Percentiles rank a stretch among this genome's conserved stretches.
phyloP scores from a whole-genome alignment of 139 green algal genomes.

The Chlamydomonas sphaeroides region DNA sequence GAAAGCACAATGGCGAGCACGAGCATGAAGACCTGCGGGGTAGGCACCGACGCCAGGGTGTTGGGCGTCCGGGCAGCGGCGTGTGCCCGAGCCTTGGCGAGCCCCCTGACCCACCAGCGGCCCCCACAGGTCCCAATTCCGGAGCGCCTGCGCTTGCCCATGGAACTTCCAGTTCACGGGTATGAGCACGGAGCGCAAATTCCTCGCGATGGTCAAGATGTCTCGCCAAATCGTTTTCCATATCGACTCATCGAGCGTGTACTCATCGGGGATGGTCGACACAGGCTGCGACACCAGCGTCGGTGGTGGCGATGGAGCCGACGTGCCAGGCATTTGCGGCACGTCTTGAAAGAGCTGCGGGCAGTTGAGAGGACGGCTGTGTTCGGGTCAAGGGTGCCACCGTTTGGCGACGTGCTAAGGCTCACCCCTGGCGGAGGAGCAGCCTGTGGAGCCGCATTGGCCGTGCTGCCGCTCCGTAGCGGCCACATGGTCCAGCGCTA shows the following conservation, averaged over 20 bases:
- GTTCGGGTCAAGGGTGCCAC: too few species aligned
- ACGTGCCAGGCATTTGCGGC: slow-evolving; percentile 18
- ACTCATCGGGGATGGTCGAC: slow-evolving; percentile 60
- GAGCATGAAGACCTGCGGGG: slow-evolving; percentile 84
- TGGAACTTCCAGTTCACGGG: slow-evolving; percentile 80
- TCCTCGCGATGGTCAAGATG: slow-evolving; percentile 86
- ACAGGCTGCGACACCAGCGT: neutral
- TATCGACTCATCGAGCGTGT: slow-evolving; percentile 94
- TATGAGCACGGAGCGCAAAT: slow-evolving; percentile 87
- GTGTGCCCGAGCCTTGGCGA: too few species aligned
- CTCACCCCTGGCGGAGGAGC: slow-evolving; percentile 21
- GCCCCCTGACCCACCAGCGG: slow-evolving; percentile 87
- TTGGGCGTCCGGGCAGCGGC: too few species aligned
- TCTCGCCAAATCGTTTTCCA: slow-evolving; percentile 91
- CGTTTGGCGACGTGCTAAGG: too few species aligned
- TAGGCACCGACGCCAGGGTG: too few species aligned
- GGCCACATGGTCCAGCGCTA: slow-evolving; percentile 32
- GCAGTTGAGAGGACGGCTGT: neutral
- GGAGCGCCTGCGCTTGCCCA: slow-evolving; percentile 77
- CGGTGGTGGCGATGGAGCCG: slow-evolving; percentile 11
- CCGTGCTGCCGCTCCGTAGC: neutral
- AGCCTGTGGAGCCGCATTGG: neutral
- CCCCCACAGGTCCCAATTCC: slow-evolving; percentile 99
- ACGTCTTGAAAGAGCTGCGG: slow-evolving; percentile 41
- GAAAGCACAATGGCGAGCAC: slow-evolving; percentile 80